Evolutionary conservation across 2,329 filamentous ascomycete genomes (phyloP), one percentile per base, ranked within the genome.

Genomic region (Calonectria pseudoreteaudii): DNA sequence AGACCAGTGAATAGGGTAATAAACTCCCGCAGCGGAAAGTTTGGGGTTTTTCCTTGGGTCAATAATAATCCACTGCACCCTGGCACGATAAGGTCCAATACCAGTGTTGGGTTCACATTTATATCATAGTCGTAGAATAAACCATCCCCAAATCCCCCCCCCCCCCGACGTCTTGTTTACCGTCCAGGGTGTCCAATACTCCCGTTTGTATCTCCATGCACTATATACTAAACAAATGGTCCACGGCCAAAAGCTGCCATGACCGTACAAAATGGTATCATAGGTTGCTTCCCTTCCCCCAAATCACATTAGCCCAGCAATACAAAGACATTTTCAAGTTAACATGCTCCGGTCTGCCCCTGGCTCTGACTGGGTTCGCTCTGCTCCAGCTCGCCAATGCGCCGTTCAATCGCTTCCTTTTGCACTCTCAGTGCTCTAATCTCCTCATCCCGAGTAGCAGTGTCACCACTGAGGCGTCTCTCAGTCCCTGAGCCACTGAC

Each of bases 361-460:
- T 68, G 62, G 36, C 34, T 74, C 66, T 72, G 71, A 23, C 75
- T 70, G 30, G 77, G 74, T 36, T 82, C 81, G 65, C 70, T 74
- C 36, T 73, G 77, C 71, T 84, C 81, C 66, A 85, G 70, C 76
- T 85, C 80, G 52, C 84, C 80, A 23, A 85, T 81, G 20, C 84
- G 83, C 23, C 81, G 81, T 70, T 84, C 81, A 30, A 85, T 84
- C 18, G 78, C 80, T 14, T 79, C 82, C 66, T 85, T 84, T 36
- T 85, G 83, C n/a, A 80, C 81, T 26, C 79, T 79, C 23, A 85
- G 76, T 6, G 73, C 80, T 66, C 77, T 77, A 13, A 84, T 84
- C 66, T 85, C 81, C 10, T 83, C 81, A 7, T 78, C 81, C n/a
- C 80, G 74, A 14, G 72, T 76, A 16, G 76, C 68, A 38, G 68